Evolutionary conservation across 768 basidiomycete genomes (phyloP).

Genomic region (Neoboletus magnificus): DNA sequence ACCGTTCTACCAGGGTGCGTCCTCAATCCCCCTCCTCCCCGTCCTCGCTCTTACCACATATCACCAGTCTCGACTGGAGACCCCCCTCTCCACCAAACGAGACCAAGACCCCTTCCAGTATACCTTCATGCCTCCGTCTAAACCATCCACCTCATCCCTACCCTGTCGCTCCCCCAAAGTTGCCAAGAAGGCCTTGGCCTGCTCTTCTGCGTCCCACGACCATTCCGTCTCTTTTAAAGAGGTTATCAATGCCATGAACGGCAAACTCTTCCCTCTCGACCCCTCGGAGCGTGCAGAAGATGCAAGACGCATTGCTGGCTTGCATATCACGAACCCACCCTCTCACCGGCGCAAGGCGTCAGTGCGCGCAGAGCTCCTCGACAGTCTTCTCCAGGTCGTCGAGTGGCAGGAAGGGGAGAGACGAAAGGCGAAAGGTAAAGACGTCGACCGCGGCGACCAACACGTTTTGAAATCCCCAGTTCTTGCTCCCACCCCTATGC

Average conservation of each 20-base stretch:
- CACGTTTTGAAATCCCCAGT: conserved; percentile 11
- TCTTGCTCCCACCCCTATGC: conserved; percentile 14
- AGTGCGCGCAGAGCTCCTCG: conserved; percentile 38
- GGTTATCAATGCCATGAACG: conserved; percentile 56
- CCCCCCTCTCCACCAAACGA: conserved; percentile 4
- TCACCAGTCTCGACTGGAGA: conserved; percentile 18
- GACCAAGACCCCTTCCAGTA: conserved; percentile 33
- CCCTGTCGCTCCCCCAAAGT: conserved; percentile 18
- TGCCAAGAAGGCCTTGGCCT: conserved; percentile 2
- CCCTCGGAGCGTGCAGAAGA: conserved; percentile 32
- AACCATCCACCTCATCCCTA: conserved; percentile 17
- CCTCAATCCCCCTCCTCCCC: not conserved
- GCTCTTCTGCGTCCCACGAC: conserved; percentile 18
- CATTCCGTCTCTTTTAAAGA: conserved; percentile 52
- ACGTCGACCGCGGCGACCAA: conserved; percentile 32
- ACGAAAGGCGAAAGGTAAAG: conserved; percentile 38
- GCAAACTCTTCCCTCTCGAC: conserved; percentile 51
- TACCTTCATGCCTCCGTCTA: conserved; percentile 29
- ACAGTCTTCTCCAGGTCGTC: conserved; percentile 42
- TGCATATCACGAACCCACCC: conserved; percentile 16
- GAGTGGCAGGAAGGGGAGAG: conserved; percentile 42
- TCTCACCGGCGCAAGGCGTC: conserved; percentile 20
- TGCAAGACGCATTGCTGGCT: conserved; percentile 27
- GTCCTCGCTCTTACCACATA: not conserved
- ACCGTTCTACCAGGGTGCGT: conserved; percentile 24